Base-by-base conservation (phyloP, 805 yeast species). In the Suhomyces canberraensis region DNA sequence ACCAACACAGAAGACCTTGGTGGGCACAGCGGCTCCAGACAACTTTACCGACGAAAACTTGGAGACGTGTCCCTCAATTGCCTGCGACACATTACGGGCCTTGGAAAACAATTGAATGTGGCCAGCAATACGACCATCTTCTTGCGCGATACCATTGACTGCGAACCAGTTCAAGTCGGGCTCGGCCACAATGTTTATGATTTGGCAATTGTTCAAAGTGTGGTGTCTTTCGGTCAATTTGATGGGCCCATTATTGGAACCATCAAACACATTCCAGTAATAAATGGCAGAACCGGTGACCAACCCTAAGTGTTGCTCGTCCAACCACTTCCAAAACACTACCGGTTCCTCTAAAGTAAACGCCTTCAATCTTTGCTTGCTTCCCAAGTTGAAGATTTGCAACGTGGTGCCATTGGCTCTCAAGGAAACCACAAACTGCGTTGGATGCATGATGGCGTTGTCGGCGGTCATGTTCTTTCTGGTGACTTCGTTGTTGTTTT, bases 21-120 rank as follows among this genome's bases (percentile, higher is more conserved):
- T 85, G 28, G 86, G 86, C 31, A 64, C 64, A 19, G 79, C 51
- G 26, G 90, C 86, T 37, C 88, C 88, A 35, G 79, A 84, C 50
- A 91, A 71, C 43, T 79, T 74, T 45, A 93, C 68, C 41, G 74
- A 71, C 37, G 96, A 88, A 66, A 93, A 93, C 28, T 80, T 79
- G 41, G 95, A 93, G 38, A 95, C 98, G 63, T 93, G 98, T 52
- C 98, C 98, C 57, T 93, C 98, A 51, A 93, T 87, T 15, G 95
- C 90, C 68, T 93, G 99, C 11, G 97, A 90, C 26, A 91, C 86
- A 56, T 85, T 84, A 66, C 98, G 81, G 36, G 82, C 79, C 59
- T 83, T 84, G 42, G 95, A 84, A 66, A 71, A 93, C 45, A 93
- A 78, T 70, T 93, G 99, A 59, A 91, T 85, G 65, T 87, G 95